Percentiles rank a stretch among this genome's conserved stretches.
Evolutionary conservation across 345 rosid species (phyloP).

Genomic region (Psidium friedrichsthalianum): DNA sequence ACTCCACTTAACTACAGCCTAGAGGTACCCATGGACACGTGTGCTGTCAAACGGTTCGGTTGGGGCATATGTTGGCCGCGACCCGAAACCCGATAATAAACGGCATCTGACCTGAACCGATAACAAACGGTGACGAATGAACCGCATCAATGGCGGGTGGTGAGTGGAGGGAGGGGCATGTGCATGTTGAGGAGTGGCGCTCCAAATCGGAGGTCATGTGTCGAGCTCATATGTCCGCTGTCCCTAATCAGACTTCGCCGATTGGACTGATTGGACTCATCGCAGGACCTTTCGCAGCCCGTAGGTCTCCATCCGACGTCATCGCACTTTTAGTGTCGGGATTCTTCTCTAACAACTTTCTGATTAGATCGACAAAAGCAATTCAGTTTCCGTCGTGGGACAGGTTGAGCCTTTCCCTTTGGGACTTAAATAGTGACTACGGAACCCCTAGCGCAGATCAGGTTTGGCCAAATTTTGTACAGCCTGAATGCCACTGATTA

Average conservation of each 20-base stretch:
- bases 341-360: not conserved
- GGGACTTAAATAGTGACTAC: not conserved
- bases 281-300: not conserved
- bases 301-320: not conserved
- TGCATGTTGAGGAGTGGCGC: not conserved
- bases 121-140: too few species aligned
- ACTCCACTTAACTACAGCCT: not conserved
- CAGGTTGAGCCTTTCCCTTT: not conserved
- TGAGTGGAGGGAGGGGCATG: not conserved
- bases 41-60: too few species aligned
- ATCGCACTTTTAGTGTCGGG: not conserved
- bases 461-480: not conserved
- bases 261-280: not conserved
- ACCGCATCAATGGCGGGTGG: not conserved
- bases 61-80: not conserved
- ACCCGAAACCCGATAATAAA: too few species aligned
- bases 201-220: not conserved
- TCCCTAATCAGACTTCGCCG: not conserved
- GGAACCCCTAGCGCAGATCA: not conserved
- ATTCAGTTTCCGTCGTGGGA: not conserved
- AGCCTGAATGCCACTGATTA: not conserved
- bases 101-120: too few species aligned
- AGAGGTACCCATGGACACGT: not conserved
- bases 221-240: not conserved
- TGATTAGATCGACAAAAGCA: not conserved